Evolutionary conservation across 2,329 filamentous ascomycete species (phyloP), one percentile per base, ranked within the genome.

Genomic region (Myrmaecium sp.): DNA sequence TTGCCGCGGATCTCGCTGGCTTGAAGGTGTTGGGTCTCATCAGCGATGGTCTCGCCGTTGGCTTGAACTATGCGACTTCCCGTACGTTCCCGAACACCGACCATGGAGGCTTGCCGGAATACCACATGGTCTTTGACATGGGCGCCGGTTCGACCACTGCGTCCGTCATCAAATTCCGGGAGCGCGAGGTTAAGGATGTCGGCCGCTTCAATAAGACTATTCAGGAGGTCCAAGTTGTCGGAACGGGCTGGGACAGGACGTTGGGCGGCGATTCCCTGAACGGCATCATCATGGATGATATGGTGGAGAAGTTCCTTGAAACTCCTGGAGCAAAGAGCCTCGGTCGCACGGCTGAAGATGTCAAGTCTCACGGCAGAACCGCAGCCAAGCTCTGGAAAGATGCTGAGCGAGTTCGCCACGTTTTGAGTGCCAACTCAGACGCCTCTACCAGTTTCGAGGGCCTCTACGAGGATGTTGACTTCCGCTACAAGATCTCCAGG

Each of bases 41-140:
- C 36, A 89, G 76, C 37, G 89, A 98, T 46, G 84, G 84, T 10
- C 57, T 94, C 34, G 83, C 89, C 17, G 86, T 98, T 31, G 89
- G 83, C 14, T 57, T 98, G 39, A 91, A 98, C 57, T 98, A 95
- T 52, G 89, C 89, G 22, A 94, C 83, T 15, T 78, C 70, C 43
- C 72, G 89, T 42, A 82, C 78, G 10, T 98, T 95, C 53, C 82
- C 84, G 19, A 82, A 70, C 41, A 64, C 86, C 32, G 78, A 70
- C 29, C 74, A 89, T 28, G 82, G 81, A 29, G 76, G 69, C 36
- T 83, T 83, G 58, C 76, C 89, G 1, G 89, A 98, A 54, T 70
- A 84, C 41, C 82, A 98, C 55, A 58, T 98, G 49, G 71, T 98
- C 16, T 98, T 89, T 46, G 89, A 98, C 48, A 95, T 98, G 84